Evolutionary conservation across 305 asterid species (phyloP).

Genomic region (Salvia sclarea): DNA sequence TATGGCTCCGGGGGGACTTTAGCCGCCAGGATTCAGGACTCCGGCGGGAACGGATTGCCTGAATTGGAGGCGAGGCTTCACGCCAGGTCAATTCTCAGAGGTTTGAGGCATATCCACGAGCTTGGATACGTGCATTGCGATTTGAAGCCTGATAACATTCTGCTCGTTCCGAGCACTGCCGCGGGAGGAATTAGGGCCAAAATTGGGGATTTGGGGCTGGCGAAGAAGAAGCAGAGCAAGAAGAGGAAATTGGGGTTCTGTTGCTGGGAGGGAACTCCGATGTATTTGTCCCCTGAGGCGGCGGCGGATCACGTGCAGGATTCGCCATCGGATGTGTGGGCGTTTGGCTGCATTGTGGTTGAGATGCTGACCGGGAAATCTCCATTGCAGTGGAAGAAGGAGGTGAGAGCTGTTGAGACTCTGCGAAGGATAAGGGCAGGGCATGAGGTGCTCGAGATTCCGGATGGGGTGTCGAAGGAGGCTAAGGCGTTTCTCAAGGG

Average conservation of each 20-base stretch:
- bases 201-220: conserved; percentile 82
- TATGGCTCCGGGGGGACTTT: conserved; percentile 86
- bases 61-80: conserved; percentile 61
- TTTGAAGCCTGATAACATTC: conserved; percentile 75
- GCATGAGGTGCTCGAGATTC: conserved; percentile 49
- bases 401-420: conserved; percentile 42
- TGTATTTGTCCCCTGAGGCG: conserved; percentile 79
- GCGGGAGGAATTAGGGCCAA: conserved; percentile 43
- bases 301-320: conserved; percentile 67
- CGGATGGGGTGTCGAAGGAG: conserved; percentile 51
- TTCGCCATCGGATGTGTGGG: conserved; percentile 77
- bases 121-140: conserved; percentile 89
- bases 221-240: conserved; percentile 55
- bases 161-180: conserved; percentile 46
- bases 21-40: conserved; percentile 53
- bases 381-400: conserved; percentile 45
- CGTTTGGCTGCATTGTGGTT: conserved; percentile 73
- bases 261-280: conserved; percentile 80
- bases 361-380: conserved; percentile 84
- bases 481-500: conserved; percentile 69
- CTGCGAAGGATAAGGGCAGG: conserved; percentile 49
- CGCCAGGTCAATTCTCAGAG: conserved; percentile 62
- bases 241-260: conserved; percentile 72
- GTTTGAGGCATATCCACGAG: conserved; percentile 57
- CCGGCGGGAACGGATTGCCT: conserved; percentile 49